Evolutionary conservation across 2,329 filamentous ascomycete genomes (phyloP), one percentile per base, ranked within the genome.

Genomic region (Botrytis fabae): DNA sequence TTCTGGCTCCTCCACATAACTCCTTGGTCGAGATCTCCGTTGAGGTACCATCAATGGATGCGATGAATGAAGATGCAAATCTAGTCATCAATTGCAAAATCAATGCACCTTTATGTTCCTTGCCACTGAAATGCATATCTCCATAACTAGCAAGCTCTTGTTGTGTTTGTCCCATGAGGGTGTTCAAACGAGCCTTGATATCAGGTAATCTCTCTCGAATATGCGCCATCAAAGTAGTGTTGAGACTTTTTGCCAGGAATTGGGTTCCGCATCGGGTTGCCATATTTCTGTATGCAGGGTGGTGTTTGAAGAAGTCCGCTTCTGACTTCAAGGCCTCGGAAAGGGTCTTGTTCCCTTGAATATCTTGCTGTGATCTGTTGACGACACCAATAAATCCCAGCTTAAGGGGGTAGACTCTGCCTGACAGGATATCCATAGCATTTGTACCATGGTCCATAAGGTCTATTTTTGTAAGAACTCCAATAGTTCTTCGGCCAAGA

Each of bases 371-470:
- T 48, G 96, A 98, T 76, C 96, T 91, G 83, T 99, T 99, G 79
- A 99, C 95, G 25, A 98, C 95, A 75, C 96, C 96, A 78, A 99
- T 98, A 82, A 98, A 99, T 42, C 96, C 96, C 75, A 99, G 89
- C 84, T 98, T 99, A 78, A 99, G 83, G 14, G 96, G 96, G 82
- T 99, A 99, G 4, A 99, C 96, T 40, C 96, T 91, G 5, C 96
- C 96, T 10, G 95, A 97, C n/a, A 99, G 87, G 78, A 99, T 99
- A 80, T 99, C 96, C 78, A 99, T 87, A 25, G 96, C 96, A 80
- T 99, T 98, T 73, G 96, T 99, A 75, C 96, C 96, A 80, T 99
- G 95, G 80, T 99, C 96, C 96, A 99, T 99, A 73, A 99, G 85
- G 82, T 99, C 96, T 76, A 99, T 86, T 85, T 99, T 99, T 74